Evolutionary conservation across 495 filamentous ascomycete species (phyloP).

Genomic region (Zalerion maritima): DNA sequence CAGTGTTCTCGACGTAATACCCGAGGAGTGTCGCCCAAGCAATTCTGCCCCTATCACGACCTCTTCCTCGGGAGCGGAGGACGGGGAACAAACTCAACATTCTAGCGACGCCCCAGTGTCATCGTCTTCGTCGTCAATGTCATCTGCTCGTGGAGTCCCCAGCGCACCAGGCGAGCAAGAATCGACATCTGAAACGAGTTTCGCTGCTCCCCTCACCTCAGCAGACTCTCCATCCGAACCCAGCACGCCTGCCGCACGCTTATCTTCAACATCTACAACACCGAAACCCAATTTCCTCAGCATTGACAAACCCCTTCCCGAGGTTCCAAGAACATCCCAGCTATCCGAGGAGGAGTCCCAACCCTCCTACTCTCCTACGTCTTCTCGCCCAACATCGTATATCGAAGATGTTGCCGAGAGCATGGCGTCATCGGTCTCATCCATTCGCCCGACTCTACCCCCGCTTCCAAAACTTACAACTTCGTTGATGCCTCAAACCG

Average conservation of each 20-base stretch:
- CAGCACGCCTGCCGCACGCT: no score
- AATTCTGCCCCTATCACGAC: constrained; percentile 23
- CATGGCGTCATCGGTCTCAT: constrained; percentile 24
- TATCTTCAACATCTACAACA: no score
- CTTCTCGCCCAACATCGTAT: constrained; percentile 26
- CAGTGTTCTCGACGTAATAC: constrained; percentile 19
- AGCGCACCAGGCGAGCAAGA: no score
- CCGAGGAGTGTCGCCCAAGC: constrained; percentile 3
- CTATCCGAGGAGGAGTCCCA: constrained; percentile 12
- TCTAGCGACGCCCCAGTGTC: constrained; percentile 13
- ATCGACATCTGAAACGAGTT: no score
- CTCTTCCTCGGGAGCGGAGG: constrained; percentile 19
- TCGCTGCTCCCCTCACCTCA: no score
- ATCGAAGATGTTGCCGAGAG: constrained; percentile 18
- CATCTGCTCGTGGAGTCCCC: constrained; percentile 17
- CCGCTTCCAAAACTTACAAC: constrained; percentile 35
- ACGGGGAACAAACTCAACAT: constrained; percentile 12
- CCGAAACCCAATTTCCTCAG: constrained; percentile 13
- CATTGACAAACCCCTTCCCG: constrained; percentile 28
- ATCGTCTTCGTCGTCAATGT: constrained; percentile 7
- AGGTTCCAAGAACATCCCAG: constrained; percentile 19
- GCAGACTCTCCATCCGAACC: no score
- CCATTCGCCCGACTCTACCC: constrained; percentile 25
- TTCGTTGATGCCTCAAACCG: constrained; percentile 22
- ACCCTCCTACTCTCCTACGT: constrained; percentile 18